Evolutionary conservation across 2,329 filamentous ascomycete species (phyloP).

Genomic region (Cadophora sp.): DNA sequence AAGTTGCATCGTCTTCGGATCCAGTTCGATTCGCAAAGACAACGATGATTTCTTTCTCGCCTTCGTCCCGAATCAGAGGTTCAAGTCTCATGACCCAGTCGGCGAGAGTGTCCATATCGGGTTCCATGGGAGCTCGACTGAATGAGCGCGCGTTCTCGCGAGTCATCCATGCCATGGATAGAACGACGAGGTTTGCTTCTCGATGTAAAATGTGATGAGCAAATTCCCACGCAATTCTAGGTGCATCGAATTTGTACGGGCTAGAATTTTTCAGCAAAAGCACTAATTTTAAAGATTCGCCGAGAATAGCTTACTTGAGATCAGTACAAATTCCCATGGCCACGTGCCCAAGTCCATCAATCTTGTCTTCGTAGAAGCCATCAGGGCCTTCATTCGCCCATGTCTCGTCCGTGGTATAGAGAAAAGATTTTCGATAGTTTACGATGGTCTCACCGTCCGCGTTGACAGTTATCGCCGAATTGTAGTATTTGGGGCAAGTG

Average conservation of each 20-base stretch:
- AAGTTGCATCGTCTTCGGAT: conserved; percentile 58
- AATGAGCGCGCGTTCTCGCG: conserved; percentile 55
- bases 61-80: conserved; percentile 62
- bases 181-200: conserved; percentile 66
- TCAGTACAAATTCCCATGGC: conserved; percentile 70
- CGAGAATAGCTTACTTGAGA: conserved; percentile 64
- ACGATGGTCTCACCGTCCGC: conserved; percentile 63
- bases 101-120: conserved; percentile 74
- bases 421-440: conserved; percentile 65
- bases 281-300: too few species aligned
- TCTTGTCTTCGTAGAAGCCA: conserved; percentile 55
- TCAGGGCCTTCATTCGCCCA: conserved; percentile 62
- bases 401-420: conserved; percentile 66
- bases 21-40: conserved; percentile 76
- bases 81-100: conserved; percentile 79
- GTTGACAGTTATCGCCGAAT: conserved; percentile 61
- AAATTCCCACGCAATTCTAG: conserved; percentile 57
- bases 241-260: conserved; percentile 58
- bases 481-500: conserved; percentile 60
- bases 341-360: conserved; percentile 57
- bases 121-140: conserved; percentile 58
- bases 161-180: conserved; percentile 78
- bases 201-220: conserved; percentile 59
- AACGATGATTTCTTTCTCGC: conserved; percentile 66
- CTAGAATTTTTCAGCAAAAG: conserved; percentile 43